These are phyloP conservation scores for Yamadazyma sp. DNA, from an alignment of 805 yeast genomes.

Conservation along the genomic window DNA sequence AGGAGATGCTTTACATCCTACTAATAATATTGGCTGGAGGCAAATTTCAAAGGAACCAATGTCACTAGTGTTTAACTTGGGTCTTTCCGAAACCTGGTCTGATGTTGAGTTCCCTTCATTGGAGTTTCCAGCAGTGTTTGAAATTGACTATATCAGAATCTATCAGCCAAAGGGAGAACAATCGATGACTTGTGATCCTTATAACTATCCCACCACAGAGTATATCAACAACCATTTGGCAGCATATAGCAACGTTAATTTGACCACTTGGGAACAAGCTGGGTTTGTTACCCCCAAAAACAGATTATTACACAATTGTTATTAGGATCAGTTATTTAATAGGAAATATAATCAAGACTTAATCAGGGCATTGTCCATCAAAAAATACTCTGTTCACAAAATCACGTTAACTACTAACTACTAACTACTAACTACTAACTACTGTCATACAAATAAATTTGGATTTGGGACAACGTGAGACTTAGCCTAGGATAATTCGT, in stretches of 20 bases:
- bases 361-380: too few species aligned
- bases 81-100: conserved; percentile 40
- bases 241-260: conserved; percentile 36
- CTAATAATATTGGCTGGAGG: conserved; percentile 36
- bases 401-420: too few species aligned
- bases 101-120: conserved; percentile 37
- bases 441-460: too few species aligned
- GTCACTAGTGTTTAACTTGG: conserved; percentile 39
- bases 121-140: conserved; percentile 35
- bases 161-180: conserved; percentile 36
- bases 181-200: conserved; percentile 39
- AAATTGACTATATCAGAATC: conserved; percentile 40
- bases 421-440: too few species aligned
- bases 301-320: conserved; percentile 43
- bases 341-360: background rate
- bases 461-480: too few species aligned
- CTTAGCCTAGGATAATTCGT: too few species aligned
- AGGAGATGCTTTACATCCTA: conserved; percentile 39
- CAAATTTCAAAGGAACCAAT: conserved; percentile 38
- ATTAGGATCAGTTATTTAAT: background rate
- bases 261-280: conserved; percentile 38
- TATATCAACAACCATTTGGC: conserved; percentile 32
- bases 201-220: conserved; percentile 34
- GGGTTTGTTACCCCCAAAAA: conserved; percentile 62
- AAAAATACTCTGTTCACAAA: too few species aligned